Evolutionary conservation across 1,284 basidiomycete genomes (phyloP).

Genomic region (Ustilago shanxiensis): DNA sequence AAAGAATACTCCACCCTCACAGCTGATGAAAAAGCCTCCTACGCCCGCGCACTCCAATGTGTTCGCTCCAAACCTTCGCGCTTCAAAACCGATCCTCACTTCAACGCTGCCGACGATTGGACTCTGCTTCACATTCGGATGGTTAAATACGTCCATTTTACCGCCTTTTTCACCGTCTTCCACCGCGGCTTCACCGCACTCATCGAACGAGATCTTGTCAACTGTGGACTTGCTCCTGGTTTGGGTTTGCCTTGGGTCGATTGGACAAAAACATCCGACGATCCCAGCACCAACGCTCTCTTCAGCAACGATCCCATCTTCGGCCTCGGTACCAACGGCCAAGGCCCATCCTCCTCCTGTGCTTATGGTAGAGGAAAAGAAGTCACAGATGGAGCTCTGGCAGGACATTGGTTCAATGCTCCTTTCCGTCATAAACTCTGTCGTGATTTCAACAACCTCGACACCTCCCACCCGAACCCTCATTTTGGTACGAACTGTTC

Average conservation of each 20-base stretch:
- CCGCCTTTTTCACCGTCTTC: slow-evolving; percentile 36
- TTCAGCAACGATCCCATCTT: slow-evolving; percentile 16
- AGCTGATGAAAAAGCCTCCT: slow-evolving; percentile 20
- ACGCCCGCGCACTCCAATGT: slow-evolving; percentile 32
- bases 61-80: slow-evolving; percentile 39
- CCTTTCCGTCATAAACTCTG: slow-evolving; percentile 38
- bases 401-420: slow-evolving; percentile 35
- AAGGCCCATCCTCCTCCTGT: slow-evolving; percentile 19
- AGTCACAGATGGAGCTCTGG: slow-evolving; percentile 32
- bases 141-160: slow-evolving; percentile 48
- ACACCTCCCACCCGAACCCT: slow-evolving; percentile 10
- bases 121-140: slow-evolving; percentile 45
- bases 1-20: slow-evolving; percentile 37
- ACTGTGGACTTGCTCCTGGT: slow-evolving; percentile 27
- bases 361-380: slow-evolving; percentile 19
- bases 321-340: slow-evolving; percentile 31
- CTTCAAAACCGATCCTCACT: slow-evolving; percentile 10
- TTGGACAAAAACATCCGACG: slow-evolving; percentile 27
- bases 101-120: slow-evolving; percentile 41
- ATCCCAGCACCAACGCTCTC: slow-evolving; percentile 18
- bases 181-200: slow-evolving; percentile 32
- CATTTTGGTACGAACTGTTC: slow-evolving; percentile 41
- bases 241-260: slow-evolving; percentile 44
- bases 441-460: slow-evolving; percentile 42
- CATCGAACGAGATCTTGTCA: slow-evolving; percentile 34